Conservation (phyloP, 2,329 filamentous ascomycete genomes). For the Plenodomus lindquistii region DNA sequence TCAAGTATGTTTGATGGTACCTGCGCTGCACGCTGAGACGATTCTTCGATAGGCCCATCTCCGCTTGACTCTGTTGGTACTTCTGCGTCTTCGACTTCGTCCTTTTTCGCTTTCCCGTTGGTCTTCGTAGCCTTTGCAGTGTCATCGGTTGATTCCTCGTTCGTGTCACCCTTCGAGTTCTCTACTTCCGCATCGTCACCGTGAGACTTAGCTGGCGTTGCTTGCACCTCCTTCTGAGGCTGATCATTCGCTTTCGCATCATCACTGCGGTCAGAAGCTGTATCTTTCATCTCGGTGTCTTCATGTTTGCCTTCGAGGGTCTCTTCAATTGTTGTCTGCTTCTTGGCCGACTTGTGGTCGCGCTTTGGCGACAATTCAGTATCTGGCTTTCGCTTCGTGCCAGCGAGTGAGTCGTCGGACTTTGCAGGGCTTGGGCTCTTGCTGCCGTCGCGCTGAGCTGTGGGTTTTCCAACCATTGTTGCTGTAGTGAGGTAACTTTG, state of each 20-base stretch:
- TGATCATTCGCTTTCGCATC: constrained; percentile 11
- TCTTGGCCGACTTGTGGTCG: constrained; percentile 47
- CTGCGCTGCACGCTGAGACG: constrained; percentile 55
- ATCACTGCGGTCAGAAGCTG: constrained; percentile 8
- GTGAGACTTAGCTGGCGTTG: constrained; percentile 1
- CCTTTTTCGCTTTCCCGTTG: constrained; percentile 3
- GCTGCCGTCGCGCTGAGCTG: constrained; percentile 24
- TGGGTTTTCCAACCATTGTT: constrained; percentile 36
- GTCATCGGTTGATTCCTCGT: constrained; percentile 19
- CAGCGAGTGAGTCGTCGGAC: constrained; percentile 36
- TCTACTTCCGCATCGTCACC: constrained; percentile 28
- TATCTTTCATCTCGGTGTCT: constrained; percentile 33
- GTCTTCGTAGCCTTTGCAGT: constrained; percentile 5
- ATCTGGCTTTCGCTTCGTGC: constrained; percentile 48
- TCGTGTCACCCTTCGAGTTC: constrained; percentile 14
- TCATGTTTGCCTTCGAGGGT: constrained; percentile 49
- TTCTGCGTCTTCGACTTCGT: constrained; percentile 2
- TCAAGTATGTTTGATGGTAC: constrained; percentile 71
- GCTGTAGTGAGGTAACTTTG: background rate
- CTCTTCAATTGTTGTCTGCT: constrained; percentile 60
- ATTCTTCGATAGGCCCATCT: constrained; percentile 50
- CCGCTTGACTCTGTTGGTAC: constrained; percentile 21
- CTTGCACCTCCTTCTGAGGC: constrained; percentile 8
- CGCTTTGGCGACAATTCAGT: constrained; percentile 46
- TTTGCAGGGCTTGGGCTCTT: constrained; percentile 25